Conservation (phyloP, 257 asterid species). For the Coffea eugenioides region DNA sequence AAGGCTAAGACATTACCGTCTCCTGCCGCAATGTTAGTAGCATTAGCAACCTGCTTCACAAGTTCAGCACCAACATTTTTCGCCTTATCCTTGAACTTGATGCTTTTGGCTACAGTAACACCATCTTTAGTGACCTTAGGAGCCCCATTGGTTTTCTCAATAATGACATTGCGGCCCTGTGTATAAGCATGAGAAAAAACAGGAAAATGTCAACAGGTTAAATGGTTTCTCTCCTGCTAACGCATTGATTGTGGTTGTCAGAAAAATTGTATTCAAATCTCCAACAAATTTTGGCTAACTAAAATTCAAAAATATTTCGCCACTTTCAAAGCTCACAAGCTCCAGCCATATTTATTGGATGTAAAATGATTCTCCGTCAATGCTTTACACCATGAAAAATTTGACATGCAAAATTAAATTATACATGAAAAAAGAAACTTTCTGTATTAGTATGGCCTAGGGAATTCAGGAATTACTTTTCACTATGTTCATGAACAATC, state of each 20-base stretch:
- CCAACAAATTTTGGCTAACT: too few relatives aligned
- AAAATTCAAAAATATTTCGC: too few relatives aligned
- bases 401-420: not conserved
- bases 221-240: not conserved
- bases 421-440: not conserved
- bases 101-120: conserved; percentile 87
- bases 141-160: conserved; percentile 46
- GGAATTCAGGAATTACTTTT: not conserved
- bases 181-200: conserved; percentile 15
- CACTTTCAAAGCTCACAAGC: too few relatives aligned
- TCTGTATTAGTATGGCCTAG: not conserved
- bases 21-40: conserved; percentile 84
- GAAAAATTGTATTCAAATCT: not conserved
- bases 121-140: conserved; percentile 94
- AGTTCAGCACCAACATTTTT: conserved; percentile 87
- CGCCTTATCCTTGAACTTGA: conserved; percentile 60
- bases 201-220: not conserved
- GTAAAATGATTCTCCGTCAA: too few relatives aligned
- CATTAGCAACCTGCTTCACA: conserved; percentile 87
- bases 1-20: conserved; percentile 64
- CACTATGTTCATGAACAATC: not conserved
- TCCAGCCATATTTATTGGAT: too few relatives aligned
- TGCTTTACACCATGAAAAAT: too few relatives aligned
- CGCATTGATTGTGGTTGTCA: not conserved
- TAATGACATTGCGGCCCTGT: conserved; percentile 82